These are phyloP conservation scores for Naumovozyma baii DNA, from an alignment of 805 yeast genomes.

Conservation along the genomic window DNA sequence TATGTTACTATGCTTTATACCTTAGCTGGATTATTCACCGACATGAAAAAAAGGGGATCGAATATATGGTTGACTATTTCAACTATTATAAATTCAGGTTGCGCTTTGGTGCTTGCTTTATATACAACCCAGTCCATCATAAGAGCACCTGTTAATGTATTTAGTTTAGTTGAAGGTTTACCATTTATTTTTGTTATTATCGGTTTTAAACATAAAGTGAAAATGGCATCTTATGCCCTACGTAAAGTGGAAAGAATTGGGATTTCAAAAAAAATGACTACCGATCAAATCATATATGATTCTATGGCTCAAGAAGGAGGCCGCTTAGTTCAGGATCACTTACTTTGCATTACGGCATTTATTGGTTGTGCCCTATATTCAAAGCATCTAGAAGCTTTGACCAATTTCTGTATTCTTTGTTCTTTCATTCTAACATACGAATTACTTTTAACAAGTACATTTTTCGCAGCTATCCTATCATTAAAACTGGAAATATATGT, in stretches of 20 bases:
- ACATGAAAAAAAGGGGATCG: conserved; percentile 71
- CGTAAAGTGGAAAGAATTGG: conserved; percentile 29
- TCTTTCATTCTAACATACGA: conserved; percentile 65
- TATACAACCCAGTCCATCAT: conserved; percentile 49
- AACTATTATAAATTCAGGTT: conserved; percentile 65
- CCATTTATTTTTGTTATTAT: conserved; percentile 88
- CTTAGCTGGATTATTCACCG: conserved; percentile 59
- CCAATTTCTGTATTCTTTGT: conserved; percentile 70
- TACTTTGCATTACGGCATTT: conserved; percentile 63
- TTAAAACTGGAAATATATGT: conserved; percentile 81
- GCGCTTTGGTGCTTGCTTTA: conserved; percentile 76
- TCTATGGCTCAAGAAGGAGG: conserved; percentile 32
- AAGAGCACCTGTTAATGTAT: conserved; percentile 54
- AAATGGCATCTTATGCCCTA: conserved; percentile 54
- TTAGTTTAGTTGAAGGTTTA: conserved; percentile 77
- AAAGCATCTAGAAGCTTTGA: conserved; percentile 59
- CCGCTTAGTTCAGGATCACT: conserved; percentile 55
- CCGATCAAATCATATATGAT: conserved; percentile 25
- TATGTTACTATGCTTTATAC: conserved; percentile 85
- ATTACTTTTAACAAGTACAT: conserved; percentile 63
- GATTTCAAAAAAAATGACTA: conserved; percentile 25
- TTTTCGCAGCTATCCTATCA: conserved; percentile 73
- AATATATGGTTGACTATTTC: conserved; percentile 80
- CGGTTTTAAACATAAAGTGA: conserved; percentile 81
- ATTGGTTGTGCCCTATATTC: conserved; percentile 55